Percentiles rank a stretch among this genome's conserved stretches.
These are phyloP conservation scores for Carex arenaria DNA, from an alignment of 202 grass and related monocot genomes.

Conservation along the genomic window DNA sequence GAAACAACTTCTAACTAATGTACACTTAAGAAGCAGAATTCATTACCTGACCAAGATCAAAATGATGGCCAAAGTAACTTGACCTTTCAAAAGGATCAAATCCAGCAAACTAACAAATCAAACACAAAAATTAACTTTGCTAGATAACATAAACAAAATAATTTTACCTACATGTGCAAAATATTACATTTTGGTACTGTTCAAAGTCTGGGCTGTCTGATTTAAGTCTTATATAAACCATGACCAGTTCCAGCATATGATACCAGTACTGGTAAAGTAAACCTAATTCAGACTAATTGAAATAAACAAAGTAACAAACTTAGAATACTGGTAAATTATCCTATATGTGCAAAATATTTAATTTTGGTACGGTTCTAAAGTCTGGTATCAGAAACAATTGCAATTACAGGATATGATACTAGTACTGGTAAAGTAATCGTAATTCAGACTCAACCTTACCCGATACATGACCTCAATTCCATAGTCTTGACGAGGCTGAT, in stretches of 20 bases:
- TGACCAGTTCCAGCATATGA: neutral
- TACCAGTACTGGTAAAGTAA: neutral
- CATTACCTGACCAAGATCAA: constrained; percentile 82
- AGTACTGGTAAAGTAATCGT: neutral
- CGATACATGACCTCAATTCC: constrained; percentile 99
- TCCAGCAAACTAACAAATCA: constrained; percentile 68
- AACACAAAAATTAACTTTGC: neutral
- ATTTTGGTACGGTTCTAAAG: too few relatives aligned
- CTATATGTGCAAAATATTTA: too few relatives aligned
- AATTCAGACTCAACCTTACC: constrained; percentile 16
- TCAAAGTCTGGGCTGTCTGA: neutral
- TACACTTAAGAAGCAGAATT: neutral
- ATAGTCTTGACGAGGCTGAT: constrained; percentile 72
- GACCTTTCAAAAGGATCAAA: constrained; percentile 99
- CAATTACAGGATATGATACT: neutral
- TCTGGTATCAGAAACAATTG: too few relatives aligned
- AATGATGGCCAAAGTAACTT: constrained; percentile 81
- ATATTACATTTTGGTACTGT: neutral
- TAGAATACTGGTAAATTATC: too few relatives aligned
- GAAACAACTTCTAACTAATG: neutral
- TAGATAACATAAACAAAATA: neutral
- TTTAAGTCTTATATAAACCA: neutral
- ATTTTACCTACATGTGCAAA: neutral
- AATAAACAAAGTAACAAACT: too few relatives aligned
- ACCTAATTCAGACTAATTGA: neutral